A percentile compares a stretch with the other conserved stretches of the same genome.
Conservation (phyloP, 352 stramenopile genomes). For the Phytophthora foliorum region DNA sequence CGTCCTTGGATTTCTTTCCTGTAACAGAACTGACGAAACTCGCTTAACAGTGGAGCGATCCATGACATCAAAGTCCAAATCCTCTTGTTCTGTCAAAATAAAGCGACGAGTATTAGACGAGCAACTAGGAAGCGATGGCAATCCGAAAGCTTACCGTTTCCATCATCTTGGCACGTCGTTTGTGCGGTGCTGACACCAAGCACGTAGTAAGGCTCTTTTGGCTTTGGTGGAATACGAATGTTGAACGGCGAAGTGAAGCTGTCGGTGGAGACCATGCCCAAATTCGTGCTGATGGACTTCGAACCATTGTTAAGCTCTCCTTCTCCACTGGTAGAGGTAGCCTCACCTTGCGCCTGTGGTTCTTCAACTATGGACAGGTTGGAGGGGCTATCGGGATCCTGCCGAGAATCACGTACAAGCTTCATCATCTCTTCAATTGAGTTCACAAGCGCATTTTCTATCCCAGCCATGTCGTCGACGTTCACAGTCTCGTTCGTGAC, state of each 20-base stretch:
- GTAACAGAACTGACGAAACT: slow-evolving; percentile 75
- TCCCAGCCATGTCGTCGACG: slow-evolving; percentile 64
- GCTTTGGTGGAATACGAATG: slow-evolving; percentile 70
- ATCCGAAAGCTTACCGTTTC: slow-evolving; percentile 14
- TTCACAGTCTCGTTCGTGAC: slow-evolving; percentile 78
- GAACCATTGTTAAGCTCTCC: not conserved
- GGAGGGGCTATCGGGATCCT: slow-evolving; percentile 27
- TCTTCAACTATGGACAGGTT: slow-evolving; percentile 17
- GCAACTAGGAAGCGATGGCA: slow-evolving; percentile 4
- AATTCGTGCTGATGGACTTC: slow-evolving; percentile 23
- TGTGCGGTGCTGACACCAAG: slow-evolving; percentile 49
- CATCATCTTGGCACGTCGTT: slow-evolving; percentile 45
- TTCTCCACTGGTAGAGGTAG: not conserved
- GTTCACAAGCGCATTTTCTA: slow-evolving; percentile 67
- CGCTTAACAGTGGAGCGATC: slow-evolving; percentile 83
- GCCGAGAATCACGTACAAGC: slow-evolving; percentile 53
- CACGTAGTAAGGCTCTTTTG: slow-evolving; percentile 67
- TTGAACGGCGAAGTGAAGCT: slow-evolving; percentile 85
- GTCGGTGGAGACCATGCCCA: slow-evolving; percentile 45
- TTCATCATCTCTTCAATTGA: slow-evolving; percentile 85
- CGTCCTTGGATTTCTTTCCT: slow-evolving; percentile 60
- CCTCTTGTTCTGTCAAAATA: slow-evolving; percentile 58
- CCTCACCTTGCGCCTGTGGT: slow-evolving; percentile 12
- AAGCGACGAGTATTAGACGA: not conserved
- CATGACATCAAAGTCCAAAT: slow-evolving; percentile 79